These are phyloP conservation scores for Suhomyces anneliseae DNA, from an alignment of 1,139 yeast species.

Conservation along the genomic window DNA sequence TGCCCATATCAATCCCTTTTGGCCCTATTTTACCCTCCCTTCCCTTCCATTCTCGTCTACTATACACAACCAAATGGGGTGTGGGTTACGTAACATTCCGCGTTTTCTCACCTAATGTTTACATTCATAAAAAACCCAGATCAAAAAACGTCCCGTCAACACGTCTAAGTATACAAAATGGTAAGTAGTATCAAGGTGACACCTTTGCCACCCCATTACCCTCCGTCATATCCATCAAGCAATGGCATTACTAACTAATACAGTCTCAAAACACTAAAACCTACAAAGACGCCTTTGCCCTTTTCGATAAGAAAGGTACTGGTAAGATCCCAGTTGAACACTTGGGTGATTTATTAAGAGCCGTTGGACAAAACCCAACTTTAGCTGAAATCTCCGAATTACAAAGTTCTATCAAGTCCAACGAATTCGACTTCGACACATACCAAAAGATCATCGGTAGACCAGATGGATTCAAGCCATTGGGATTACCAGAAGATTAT, in stretches of 20 bases:
- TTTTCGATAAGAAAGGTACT: conserved; percentile 94
- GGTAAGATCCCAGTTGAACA: conserved; percentile 88
- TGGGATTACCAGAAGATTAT: conserved; percentile 95
- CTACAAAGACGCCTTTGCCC: conserved; percentile 94
- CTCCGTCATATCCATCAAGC: neutral
- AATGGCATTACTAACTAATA: conserved; percentile 6
- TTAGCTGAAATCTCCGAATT: conserved; percentile 81
- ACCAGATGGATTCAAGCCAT: conserved; percentile 86
- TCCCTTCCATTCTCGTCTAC: neutral
- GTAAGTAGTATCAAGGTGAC: neutral
- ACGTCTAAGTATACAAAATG: neutral
- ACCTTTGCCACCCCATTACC: neutral
- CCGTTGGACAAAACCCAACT: conserved; percentile 98
- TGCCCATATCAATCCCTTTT: no score
- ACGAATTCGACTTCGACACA: conserved; percentile 69
- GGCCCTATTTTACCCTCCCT: neutral
- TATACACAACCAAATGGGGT: neutral
- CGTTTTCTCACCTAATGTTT: conserved; percentile 7
- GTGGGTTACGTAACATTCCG: conserved; percentile 5
- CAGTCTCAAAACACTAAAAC: conserved; percentile 61
- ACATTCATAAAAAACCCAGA: conserved; percentile 4
- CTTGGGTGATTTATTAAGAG: conserved; percentile 90
- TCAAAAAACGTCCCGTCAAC: conserved; percentile 6
- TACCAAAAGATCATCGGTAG: conserved; percentile 78
- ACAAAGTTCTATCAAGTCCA: conserved; percentile 48